Base-by-base conservation (phyloP, 2,329 filamentous ascomycete genomes). In the Ascochyta lentis region DNA sequence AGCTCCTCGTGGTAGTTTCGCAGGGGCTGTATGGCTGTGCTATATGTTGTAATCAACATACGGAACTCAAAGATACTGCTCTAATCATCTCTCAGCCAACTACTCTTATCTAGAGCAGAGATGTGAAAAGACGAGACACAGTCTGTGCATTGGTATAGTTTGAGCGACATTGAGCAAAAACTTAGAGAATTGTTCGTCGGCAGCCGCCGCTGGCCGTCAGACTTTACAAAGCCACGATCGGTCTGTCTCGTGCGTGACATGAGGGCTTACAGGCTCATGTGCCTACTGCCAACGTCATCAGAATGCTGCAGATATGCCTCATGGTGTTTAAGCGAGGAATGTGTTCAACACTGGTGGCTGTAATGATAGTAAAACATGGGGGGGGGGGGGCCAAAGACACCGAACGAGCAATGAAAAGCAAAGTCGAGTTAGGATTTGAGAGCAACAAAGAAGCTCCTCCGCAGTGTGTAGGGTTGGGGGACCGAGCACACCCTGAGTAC, bases 401-500 rank as follows among this genome's bases (percentile, higher is more conserved):
- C 42, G 50, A 26, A 24, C 33, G 37, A 7, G 23, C 4, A 24
- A 26, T 24, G 26, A 34, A 13, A 19, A 44, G 15, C 10, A 12
- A 31, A 5, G 22, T 23, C 23, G 26, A 22, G 34, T 9, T 44
- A 15, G 38, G 37, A 38, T 23, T 16, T 22, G 50, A 48, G 50
- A 48, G 31, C 34, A 26, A n/a, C 15, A 7, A 34, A 35, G 16
- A 27, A 24, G 26, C 23, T 44, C 26, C 38, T 27, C 12, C 31
- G 38, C 35, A 15, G 16, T 23, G 42, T 31, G 22, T 23, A 29
- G 9, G 29, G 13, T 46, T 15, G 34, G 38, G 42, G 48, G 42
- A 34, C 53, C 41, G 47, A 56, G 53, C 53, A 51, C 43, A 56
- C 37, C 48, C 53, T 51, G 53, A 47, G 33, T 47, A 34, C 35